Evolutionary conservation across 306 rosid genomes (phyloP).

Genomic region (Ochetophila trinervis): DNA sequence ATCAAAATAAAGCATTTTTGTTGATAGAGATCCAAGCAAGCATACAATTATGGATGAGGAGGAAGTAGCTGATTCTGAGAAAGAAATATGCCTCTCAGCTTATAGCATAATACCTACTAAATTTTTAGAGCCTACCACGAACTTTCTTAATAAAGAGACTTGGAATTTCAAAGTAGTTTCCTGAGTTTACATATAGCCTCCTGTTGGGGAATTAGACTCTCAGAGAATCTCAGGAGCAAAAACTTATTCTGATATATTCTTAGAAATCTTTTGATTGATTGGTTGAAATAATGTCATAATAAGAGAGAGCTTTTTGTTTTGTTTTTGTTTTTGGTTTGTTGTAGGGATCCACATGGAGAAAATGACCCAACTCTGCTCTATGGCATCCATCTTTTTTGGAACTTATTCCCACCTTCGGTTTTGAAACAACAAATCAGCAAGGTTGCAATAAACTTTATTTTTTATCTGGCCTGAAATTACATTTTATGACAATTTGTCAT

Average conservation of each 20-base stretch:
- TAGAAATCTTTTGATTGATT: conserved; percentile 4
- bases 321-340: not conserved
- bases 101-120: not conserved
- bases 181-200: conserved; percentile 3
- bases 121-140: not conserved
- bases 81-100: conserved; percentile 7
- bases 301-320: not conserved
- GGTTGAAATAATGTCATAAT: conserved; percentile 3
- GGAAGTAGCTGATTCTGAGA: conserved; percentile 25
- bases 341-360: conserved; percentile 12
- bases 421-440: too few species aligned
- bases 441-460: too few species aligned
- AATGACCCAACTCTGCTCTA: conserved; percentile 15
- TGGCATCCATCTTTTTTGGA: conserved; percentile 14
- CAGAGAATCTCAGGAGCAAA: not conserved
- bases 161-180: not conserved
- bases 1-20: conserved; percentile 21
- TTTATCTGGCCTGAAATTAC: too few species aligned
- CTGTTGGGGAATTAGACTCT: conserved; percentile 19
- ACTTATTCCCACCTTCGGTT: conserved; percentile 26
- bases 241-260: conserved; percentile 31
- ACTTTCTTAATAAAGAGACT: not conserved
- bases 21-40: conserved; percentile 35
- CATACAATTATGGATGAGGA: conserved; percentile 28
- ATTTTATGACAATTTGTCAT: too few species aligned